These are phyloP conservation scores for Stenocarpella maydis DNA, from an alignment of 2,329 filamentous ascomycete genomes.

Conservation along the genomic window DNA sequence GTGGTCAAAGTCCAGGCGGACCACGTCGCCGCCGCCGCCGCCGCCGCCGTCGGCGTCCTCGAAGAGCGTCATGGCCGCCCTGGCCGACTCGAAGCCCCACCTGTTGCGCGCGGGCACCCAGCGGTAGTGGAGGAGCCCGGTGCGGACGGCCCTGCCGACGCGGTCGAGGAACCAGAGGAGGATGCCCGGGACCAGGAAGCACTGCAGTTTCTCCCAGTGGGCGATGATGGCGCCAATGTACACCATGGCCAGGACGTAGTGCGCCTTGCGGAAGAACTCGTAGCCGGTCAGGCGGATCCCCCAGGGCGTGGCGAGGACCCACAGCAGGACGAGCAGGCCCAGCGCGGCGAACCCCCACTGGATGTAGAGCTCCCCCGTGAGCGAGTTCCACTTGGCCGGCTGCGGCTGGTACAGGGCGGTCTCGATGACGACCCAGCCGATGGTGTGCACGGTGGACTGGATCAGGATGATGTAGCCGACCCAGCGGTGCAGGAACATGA, in stretches of 20 bases:
- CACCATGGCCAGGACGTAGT: constrained; percentile 76
- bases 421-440: constrained; percentile 75
- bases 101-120: constrained; percentile 51
- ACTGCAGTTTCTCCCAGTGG: constrained; percentile 74
- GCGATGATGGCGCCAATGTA: constrained; percentile 81
- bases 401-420: constrained; percentile 75
- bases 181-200: constrained; percentile 73
- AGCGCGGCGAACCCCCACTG: constrained; percentile 78
- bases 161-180: constrained; percentile 73
- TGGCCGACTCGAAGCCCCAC: constrained; percentile 63
- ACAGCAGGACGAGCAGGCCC: constrained; percentile 67
- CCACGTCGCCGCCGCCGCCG: constrained; percentile 66
- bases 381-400: constrained; percentile 63
- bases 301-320: constrained; percentile 62
- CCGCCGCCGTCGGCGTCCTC: constrained; percentile 64
- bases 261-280: constrained; percentile 78
- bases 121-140: constrained; percentile 67
- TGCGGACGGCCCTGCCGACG: constrained; percentile 64
- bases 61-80: constrained; percentile 62
- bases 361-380: constrained; percentile 72
- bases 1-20: constrained; percentile 72
- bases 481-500: constrained; percentile 83
- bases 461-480: constrained; percentile 75
- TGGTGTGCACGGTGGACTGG: constrained; percentile 73
- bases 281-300: constrained; percentile 75